phyloP scores from a whole-genome alignment of 495 filamentous ascomycete genomes.

The Penicillium coffeae region DNA sequence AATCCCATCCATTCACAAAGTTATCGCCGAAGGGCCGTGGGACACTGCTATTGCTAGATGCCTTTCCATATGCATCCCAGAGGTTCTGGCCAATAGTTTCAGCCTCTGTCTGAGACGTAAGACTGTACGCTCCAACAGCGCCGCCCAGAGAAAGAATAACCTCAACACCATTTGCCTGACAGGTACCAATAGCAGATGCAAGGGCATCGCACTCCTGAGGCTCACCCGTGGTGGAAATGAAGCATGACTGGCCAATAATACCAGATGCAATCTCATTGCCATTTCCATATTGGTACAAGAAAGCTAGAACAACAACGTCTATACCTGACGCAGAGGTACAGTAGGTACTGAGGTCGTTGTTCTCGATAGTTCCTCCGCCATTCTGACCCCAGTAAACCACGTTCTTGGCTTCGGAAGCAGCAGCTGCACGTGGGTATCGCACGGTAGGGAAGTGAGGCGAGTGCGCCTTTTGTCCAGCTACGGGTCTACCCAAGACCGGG shows the following conservation, averaged over 20 bases:
- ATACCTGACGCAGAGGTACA: slow-evolving; percentile 36
- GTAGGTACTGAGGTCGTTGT: slow-evolving; percentile 40
- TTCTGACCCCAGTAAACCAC: slow-evolving; percentile 48
- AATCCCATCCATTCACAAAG: slow-evolving; percentile 58
- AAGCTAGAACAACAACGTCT: slow-evolving; percentile 51
- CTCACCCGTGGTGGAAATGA: slow-evolving; percentile 18
- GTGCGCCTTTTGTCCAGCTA: not conserved
- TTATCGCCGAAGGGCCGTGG: slow-evolving; percentile 50
- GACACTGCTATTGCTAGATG: slow-evolving; percentile 10
- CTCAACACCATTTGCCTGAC: slow-evolving; percentile 47
- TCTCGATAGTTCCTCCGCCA: slow-evolving; percentile 34
- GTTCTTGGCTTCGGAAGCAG: slow-evolving; percentile 11
- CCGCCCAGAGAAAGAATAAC: slow-evolving; percentile 51
- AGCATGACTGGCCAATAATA: slow-evolving; percentile 22
- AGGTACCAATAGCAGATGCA: slow-evolving; percentile 42
- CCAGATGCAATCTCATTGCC: slow-evolving; percentile 24
- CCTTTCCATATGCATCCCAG: slow-evolving; percentile 52
- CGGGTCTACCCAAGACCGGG: not conserved
- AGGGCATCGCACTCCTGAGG: slow-evolving; percentile 40
- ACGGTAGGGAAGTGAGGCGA: not conserved
- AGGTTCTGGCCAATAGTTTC: slow-evolving; percentile 44
- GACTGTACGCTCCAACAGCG: slow-evolving; percentile 32
- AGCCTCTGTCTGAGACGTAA: slow-evolving; percentile 40
- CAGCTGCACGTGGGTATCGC: not conserved
- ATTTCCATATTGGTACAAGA: slow-evolving; percentile 42